Conservation (phyloP, 2,329 filamentous ascomycete species). For the Xylaria sp. region DNA sequence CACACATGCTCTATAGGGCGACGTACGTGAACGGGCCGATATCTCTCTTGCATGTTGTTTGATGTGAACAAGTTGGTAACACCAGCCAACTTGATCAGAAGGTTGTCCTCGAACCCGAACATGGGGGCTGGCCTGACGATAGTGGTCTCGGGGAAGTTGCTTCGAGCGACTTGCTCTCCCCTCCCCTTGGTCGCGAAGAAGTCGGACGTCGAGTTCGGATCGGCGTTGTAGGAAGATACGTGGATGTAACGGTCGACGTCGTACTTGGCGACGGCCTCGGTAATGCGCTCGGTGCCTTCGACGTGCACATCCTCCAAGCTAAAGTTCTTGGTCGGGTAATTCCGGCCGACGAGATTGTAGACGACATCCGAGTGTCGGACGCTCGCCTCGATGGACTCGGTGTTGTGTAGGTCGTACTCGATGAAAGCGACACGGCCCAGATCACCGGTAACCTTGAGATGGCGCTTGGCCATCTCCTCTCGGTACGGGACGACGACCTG, state of each 20-base stretch:
- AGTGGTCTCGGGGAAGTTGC: conserved; percentile 94
- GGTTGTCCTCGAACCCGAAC: conserved; percentile 92
- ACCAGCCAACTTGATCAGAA: conserved; percentile 83
- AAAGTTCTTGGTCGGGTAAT: conserved; percentile 99
- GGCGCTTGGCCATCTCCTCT: conserved; percentile 97
- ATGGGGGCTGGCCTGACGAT: conserved; percentile 92
- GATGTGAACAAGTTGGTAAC: conserved; percentile 82
- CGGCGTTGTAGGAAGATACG: conserved; percentile 91
- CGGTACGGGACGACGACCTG: conserved; percentile 92
- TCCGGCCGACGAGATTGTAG: conserved; percentile 91
- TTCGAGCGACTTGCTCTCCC: conserved; percentile 81
- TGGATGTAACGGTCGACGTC: conserved; percentile 97
- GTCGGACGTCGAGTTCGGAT: conserved; percentile 77
- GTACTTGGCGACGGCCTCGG: conserved; percentile 94
- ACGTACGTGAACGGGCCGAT: conserved; percentile 85
- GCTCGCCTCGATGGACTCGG: conserved; percentile 91
- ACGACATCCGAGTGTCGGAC: conserved; percentile 97
- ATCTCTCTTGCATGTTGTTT: conserved; percentile 91
- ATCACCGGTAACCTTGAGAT: conserved; percentile 95
- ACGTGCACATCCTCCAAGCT: conserved; percentile 89
- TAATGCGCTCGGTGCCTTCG: conserved; percentile 89
- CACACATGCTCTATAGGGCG: background rate
- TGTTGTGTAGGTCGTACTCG: conserved; percentile 95
- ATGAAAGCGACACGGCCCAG: conserved; percentile 87
- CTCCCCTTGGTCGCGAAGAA: conserved; percentile 91